A percentile compares a stretch with the other conserved stretches of the same genome.
Conservation (phyloP, 805 yeast species). For the Candida golubevii region DNA sequence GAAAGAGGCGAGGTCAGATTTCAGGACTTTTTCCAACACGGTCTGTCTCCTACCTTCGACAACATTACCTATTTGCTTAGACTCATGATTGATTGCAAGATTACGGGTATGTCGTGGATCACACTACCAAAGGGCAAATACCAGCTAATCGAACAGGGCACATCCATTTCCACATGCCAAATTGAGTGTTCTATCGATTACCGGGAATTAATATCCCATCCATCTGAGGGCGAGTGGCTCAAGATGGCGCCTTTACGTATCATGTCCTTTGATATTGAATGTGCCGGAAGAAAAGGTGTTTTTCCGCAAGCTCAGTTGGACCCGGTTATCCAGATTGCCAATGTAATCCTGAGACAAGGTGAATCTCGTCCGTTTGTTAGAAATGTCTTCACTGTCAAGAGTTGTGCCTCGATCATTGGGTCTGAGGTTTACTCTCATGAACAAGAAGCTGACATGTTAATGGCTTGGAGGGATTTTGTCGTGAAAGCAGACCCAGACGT, state of each 20-base stretch:
- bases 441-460: conserved; percentile 76
- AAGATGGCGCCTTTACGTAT: conserved; percentile 91
- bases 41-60: conserved; percentile 70
- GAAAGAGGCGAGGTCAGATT: conserved; percentile 75
- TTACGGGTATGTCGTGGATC: conserved; percentile 97
- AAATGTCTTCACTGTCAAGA: conserved; percentile 87
- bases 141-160: conserved; percentile 40
- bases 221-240: conserved; percentile 91
- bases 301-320: conserved; percentile 94
- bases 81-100: conserved; percentile 87
- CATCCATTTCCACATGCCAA: conserved; percentile 66
- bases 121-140: conserved; percentile 79
- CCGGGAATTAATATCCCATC: conserved; percentile 66
- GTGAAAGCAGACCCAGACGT: conserved; percentile 90
- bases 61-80: conserved; percentile 83
- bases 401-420: conserved; percentile 92
- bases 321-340: conserved; percentile 95
- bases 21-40: conserved; percentile 56
- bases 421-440: conserved; percentile 77
- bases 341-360: conserved; percentile 83
- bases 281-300: conserved; percentile 95
- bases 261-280: conserved; percentile 93
- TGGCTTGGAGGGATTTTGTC: conserved; percentile 83
- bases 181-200: conserved; percentile 73
- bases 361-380: conserved; percentile 85